Base-by-base conservation (phyloP, 306 rosid species). In the Hippophae gyantsensis region DNA sequence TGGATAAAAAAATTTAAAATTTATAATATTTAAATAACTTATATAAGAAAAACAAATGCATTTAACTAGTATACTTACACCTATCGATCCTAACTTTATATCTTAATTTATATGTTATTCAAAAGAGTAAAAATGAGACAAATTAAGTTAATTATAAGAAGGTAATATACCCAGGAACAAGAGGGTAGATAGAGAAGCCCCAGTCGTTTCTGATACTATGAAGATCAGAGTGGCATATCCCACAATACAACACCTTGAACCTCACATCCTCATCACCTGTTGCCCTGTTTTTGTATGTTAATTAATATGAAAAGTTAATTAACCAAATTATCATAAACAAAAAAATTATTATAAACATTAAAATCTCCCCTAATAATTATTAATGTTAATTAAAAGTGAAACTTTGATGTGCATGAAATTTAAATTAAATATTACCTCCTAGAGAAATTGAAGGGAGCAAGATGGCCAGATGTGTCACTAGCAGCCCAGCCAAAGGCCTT, bases 401-500 rank as follows among this genome's bases (percentile, higher is more conserved):
- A 2, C 50, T 2, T 12, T 7, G n/a, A 46, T 46, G 8, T 3
- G n/a, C 13, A 10, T 46, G 50, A 46, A 46, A 46, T 10, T 46
- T 46, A 7, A 7, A 10, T 46, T 13, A 10, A 46, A 46, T 13
- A 46, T 8, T 46, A 79, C 84, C 78, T 76, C 72, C 81, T 65
- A 2, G 81, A 72, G 69, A 79, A 79, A 0, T 63, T 41, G 61
- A 76, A 75, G 14, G 84, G 81, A 23, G 69, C 72, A 55, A 79
- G 79, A 26, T 58, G 7, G 0, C 76, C 81, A 42, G 72, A 79
- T 1, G 65, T 1, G 43, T 79, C 79, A 13, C 63, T 65, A 10
- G 81, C 84, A 2, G 84, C 81, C 81, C 81, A 79, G 6, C 81
- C 84, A 23, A 68, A 69, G 11, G 84, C 81, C 59, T 71, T 71